Percentiles rank a stretch among this genome's conserved stretches.
Evolutionary conservation across 805 yeast genomes (phyloP).

Genomic region (Teunomyces pallodes): DNA sequence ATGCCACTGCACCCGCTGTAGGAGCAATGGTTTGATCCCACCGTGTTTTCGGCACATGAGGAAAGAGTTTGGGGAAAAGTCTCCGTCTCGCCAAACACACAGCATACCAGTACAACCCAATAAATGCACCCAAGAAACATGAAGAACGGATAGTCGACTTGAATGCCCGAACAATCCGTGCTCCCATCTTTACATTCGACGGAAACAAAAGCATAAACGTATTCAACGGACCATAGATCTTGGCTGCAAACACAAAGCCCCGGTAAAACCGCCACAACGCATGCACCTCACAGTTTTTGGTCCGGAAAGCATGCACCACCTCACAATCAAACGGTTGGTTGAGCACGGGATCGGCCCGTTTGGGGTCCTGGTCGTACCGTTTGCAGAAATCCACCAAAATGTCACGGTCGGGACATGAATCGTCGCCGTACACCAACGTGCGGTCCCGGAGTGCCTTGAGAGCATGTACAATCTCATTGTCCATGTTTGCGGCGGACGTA

Average conservation of each 20-base stretch:
- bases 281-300: slow-evolving; percentile 43
- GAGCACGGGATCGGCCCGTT: slow-evolving; percentile 23
- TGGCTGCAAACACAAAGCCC: slow-evolving; percentile 40
- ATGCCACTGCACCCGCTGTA: slow-evolving; percentile 35
- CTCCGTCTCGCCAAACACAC: slow-evolving; percentile 44
- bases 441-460: slow-evolving; percentile 31
- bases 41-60: slow-evolving; percentile 27
- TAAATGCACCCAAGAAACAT: slow-evolving; percentile 41
- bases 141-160: slow-evolving; percentile 38
- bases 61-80: slow-evolving; percentile 38
- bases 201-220: slow-evolving; percentile 24
- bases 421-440: slow-evolving; percentile 34
- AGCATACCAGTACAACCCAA: slow-evolving; percentile 45
- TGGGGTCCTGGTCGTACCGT: slow-evolving; percentile 32
- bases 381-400: slow-evolving; percentile 29
- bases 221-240: slow-evolving; percentile 43
- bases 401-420: slow-evolving; percentile 22
- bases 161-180: slow-evolving; percentile 20
- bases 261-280: slow-evolving; percentile 44
- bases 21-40: slow-evolving; percentile 43
- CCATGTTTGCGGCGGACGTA: slow-evolving; percentile 49
- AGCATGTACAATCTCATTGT: slow-evolving; percentile 32
- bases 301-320: slow-evolving; percentile 39
- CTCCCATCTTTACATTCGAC: slow-evolving; percentile 12
- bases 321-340: slow-evolving; percentile 38